These are phyloP conservation scores for Seiridium unicorne DNA, from an alignment of 2,329 filamentous ascomycete species.

Conservation along the genomic window DNA sequence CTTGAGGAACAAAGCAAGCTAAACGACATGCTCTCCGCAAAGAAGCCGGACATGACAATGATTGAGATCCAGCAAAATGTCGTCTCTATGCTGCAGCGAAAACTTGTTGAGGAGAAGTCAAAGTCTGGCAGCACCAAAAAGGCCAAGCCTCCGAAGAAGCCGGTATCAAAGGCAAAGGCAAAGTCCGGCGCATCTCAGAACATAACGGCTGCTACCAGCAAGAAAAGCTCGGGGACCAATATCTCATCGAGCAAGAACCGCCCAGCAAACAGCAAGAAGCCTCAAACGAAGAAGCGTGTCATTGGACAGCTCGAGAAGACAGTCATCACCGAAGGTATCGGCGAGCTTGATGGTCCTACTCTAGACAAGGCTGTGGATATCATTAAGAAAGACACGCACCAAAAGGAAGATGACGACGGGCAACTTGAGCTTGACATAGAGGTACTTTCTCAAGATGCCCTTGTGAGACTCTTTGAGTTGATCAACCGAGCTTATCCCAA, in stretches of 20 bases:
- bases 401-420: conserved; percentile 57
- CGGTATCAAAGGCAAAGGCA: conserved; percentile 62
- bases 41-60: conserved; percentile 49
- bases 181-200: conserved; percentile 33
- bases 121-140: conserved; percentile 61
- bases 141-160: conserved; percentile 80
- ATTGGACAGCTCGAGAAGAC: conserved; percentile 84
- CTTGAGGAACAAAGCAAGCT: conserved; percentile 58
- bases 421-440: conserved; percentile 62
- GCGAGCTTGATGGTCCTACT: conserved; percentile 73
- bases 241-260: conserved; percentile 28
- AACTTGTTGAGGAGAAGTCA: conserved; percentile 71
- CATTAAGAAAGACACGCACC: conserved; percentile 83
- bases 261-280: conserved; percentile 38
- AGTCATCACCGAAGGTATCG: conserved; percentile 83
- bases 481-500: conserved; percentile 37
- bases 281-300: conserved; percentile 50
- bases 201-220: conserved; percentile 36
- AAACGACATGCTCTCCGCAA: conserved; percentile 49
- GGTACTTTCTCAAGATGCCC: conserved; percentile 52
- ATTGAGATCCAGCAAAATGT: conserved; percentile 60
- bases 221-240: conserved; percentile 32
- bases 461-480: conserved; percentile 47
- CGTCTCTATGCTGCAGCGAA: conserved; percentile 64
- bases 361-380: conserved; percentile 82